phyloP scores from a whole-genome alignment of 441 rosid species.

The Erysimum pusillum region DNA sequence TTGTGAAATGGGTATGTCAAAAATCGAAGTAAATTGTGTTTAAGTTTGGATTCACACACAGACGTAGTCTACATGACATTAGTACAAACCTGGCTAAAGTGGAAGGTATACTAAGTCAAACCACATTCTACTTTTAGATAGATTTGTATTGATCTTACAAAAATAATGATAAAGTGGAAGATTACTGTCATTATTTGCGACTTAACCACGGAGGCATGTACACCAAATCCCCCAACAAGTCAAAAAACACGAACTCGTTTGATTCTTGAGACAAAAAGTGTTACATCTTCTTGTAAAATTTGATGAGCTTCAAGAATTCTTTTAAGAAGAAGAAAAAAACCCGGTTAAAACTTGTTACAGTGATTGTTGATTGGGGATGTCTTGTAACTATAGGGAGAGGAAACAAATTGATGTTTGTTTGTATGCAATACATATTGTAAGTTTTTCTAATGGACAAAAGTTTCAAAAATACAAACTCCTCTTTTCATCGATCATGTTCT shows the following conservation, averaged over 20 bases:
- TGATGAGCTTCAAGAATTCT: conserved; percentile 30
- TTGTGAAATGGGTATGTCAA: background rate
- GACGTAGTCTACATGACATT: too few relatives aligned
- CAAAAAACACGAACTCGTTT: conserved; percentile 61
- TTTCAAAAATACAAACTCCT: conserved; percentile 14
- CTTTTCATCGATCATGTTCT: background rate
- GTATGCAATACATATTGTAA: conserved; percentile 45
- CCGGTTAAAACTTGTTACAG: conserved; percentile 24
- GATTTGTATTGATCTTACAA: background rate
- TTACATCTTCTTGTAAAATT: conserved; percentile 35
- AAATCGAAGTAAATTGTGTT: conserved; percentile 2
- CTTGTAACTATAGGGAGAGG: conserved; percentile 36
- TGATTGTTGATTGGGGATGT: conserved; percentile 48
- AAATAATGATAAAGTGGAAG: background rate
- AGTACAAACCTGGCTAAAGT: background rate
- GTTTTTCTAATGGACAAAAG: conserved; percentile 19
- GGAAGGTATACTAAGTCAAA: background rate
- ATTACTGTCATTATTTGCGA: conserved; percentile 5
- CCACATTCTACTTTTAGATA: too few relatives aligned
- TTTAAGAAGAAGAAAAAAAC: background rate
- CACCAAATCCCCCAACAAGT: conserved; percentile 63
- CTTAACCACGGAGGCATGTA: conserved; percentile 59
- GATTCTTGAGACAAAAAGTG: conserved; percentile 27
- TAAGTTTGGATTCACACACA: background rate
- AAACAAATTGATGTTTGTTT: conserved; percentile 31